Percentiles rank a stretch among this genome's conserved stretches.
Evolutionary conservation across 2,329 filamentous ascomycete species (phyloP).

Genomic region (Trichoderma aggressivum): DNA sequence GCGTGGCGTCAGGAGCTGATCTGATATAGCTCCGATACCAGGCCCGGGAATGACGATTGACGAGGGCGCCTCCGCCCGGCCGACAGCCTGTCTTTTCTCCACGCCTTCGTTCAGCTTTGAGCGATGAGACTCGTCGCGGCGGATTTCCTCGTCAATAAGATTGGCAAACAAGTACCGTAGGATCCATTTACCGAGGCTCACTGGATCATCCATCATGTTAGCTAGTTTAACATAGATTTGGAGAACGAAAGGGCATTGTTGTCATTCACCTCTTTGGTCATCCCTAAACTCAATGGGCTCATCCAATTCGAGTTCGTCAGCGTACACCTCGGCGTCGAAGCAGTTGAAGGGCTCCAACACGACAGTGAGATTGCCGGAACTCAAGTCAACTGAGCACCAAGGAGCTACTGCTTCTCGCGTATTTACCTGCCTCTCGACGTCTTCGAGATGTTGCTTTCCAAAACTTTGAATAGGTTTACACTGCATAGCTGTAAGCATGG

Average conservation of each 20-base stretch:
- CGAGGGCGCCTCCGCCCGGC: slow-evolving; percentile 55
- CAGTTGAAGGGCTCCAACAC: slow-evolving; percentile 92
- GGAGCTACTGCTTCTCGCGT: slow-evolving; percentile 86
- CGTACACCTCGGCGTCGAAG: slow-evolving; percentile 96
- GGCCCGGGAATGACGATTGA: slow-evolving; percentile 51
- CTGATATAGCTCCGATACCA: slow-evolving; percentile 38
- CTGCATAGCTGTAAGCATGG: slow-evolving; percentile 40
- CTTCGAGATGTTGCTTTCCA: slow-evolving; percentile 89
- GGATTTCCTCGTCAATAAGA: slow-evolving; percentile 86
- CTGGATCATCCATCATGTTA: slow-evolving; percentile 43
- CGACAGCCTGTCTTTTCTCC: slow-evolving; percentile 56
- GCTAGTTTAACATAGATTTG: slow-evolving; percentile 5
- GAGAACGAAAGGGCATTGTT: slow-evolving; percentile 12
- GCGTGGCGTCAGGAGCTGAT: slow-evolving; percentile 57
- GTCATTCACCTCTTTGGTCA: slow-evolving; percentile 78
- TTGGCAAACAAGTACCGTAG: slow-evolving; percentile 87
- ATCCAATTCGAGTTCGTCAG: slow-evolving; percentile 75
- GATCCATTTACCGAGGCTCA: slow-evolving; percentile 96
- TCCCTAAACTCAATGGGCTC: slow-evolving; percentile 80
- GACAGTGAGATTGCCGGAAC: slow-evolving; percentile 87
- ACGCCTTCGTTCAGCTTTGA: slow-evolving; percentile 61
- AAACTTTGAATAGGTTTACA: slow-evolving; percentile 88
- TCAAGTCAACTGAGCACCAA: slow-evolving; percentile 93
- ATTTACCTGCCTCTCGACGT: slow-evolving; percentile 83
- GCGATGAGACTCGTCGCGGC: slow-evolving; percentile 72